Base-by-base conservation (phyloP, 768 basidiomycete genomes). In the Erythrobasidium yunnanense region DNA sequence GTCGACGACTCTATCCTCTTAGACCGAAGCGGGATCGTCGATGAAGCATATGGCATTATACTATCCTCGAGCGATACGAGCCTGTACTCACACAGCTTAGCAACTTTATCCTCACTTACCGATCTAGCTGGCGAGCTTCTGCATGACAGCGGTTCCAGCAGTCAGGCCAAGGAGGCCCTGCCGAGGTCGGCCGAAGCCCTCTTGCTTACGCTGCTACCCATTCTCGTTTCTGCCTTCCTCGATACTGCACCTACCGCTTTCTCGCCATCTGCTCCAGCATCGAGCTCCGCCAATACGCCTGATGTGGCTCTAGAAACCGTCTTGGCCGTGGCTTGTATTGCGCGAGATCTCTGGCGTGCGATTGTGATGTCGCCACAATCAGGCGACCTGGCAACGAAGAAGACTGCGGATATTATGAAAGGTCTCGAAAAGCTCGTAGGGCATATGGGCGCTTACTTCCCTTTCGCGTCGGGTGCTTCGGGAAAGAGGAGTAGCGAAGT, bases 191-290 rank as follows among this genome's bases (percentile, higher is more conserved):
- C 57, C 4, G 34, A 60, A 27, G 33, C 42, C 17, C 57, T 60
- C 3, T 23, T 60, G 25, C 13, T n/a, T n/a, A 60, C 38, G 18
- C 6, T 60, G 17, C 32, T 60, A n/a, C 57, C 57, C n/a, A 60
- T 60, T 27, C 25, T 60, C 5, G 45, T 60, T 6, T 6, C 57
- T 25, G 57, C 57, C 27, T 60, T 60, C 30, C 57, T 60, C 7
- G 57, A 60, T 32, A 38, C 57, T 11, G 57, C 30, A n/a, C 57
- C 57, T 15, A 60, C 57, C 15, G 57, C 57, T 27, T 46, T 60
- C 23, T 60, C 57, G 13, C 57, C 57, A 42, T 32, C 57, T 5
- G 5, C 22, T 2, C 4, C 57, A 15, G 22, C 57, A 47, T 27
- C 57, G 7, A 22, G 38, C 17, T 45, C 34, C 27, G 34, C 57